Evolutionary conservation across 2,329 filamentous ascomycete species (phyloP).

Genomic region (Pseudogymnoascus pannorum): DNA sequence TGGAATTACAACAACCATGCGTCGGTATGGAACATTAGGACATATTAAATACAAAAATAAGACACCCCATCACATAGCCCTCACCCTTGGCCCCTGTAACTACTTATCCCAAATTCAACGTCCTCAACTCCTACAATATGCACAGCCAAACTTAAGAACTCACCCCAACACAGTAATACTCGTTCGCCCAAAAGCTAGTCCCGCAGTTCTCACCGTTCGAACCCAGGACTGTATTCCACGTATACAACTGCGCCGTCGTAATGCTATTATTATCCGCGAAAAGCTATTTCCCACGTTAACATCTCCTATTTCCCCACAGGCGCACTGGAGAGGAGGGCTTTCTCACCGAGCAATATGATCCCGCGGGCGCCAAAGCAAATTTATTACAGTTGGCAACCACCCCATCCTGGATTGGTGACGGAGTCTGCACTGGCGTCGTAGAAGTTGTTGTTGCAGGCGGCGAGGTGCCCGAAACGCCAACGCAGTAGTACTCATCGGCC

Average conservation of each 20-base stretch:
- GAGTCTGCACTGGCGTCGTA: slow-evolving; percentile 11
- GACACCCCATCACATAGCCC: neutral
- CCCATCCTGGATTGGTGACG: slow-evolving; percentile 24
- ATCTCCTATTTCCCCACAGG: neutral
- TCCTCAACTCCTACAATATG: neutral
- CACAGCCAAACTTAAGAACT: neutral
- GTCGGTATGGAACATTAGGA: no score
- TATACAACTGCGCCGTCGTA: slow-evolving; percentile 22
- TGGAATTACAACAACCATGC: neutral
- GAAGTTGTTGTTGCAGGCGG: slow-evolving; percentile 15
- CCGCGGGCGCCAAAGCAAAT: slow-evolving; percentile 21
- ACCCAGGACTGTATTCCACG: slow-evolving; percentile 26
- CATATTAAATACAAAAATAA: neutral
- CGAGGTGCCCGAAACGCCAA: neutral
- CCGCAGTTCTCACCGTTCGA: slow-evolving; percentile 22
- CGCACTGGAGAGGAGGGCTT: neutral
- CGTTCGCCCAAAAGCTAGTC: slow-evolving; percentile 19
- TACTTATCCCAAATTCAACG: neutral
- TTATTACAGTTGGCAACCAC: slow-evolving; percentile 24
- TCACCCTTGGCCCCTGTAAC: neutral
- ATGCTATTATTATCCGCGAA: slow-evolving; percentile 25
- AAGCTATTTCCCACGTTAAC: neutral
- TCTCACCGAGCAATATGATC: slow-evolving; percentile 20
- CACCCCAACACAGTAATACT: slow-evolving; percentile 23
- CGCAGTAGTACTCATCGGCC: slow-evolving; percentile 16